Conservation (phyloP, 148 eudicot genomes). For the Amaranthus cruentus region DNA sequence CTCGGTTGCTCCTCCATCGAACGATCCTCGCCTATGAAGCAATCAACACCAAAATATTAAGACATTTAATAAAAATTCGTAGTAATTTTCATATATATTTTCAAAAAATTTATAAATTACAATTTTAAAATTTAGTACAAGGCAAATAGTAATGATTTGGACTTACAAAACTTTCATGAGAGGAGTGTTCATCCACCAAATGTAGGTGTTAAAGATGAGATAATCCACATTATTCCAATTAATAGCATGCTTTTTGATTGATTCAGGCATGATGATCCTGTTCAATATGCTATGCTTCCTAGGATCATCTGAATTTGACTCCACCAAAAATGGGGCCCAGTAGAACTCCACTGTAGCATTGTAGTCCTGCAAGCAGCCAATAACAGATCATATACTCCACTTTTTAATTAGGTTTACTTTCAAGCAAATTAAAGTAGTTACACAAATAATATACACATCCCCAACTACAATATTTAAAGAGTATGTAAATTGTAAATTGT, state of each 20-base stretch:
- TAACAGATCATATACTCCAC: not conserved
- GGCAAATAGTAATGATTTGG: not conserved
- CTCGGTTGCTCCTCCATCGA: slow-evolving; percentile 66
- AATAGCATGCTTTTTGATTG: slow-evolving; percentile 63
- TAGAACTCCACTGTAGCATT: slow-evolving; percentile 94
- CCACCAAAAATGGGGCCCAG: slow-evolving; percentile 98
- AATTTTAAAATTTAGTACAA: not conserved
- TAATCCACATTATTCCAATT: slow-evolving; percentile 84
- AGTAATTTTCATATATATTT: not conserved
- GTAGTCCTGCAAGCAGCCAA: slow-evolving; percentile 54
- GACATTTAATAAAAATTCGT: not conserved
- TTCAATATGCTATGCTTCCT: slow-evolving; percentile 71
- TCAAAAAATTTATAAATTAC: not conserved
- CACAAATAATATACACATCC: not conserved
- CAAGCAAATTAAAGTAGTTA: slow-evolving; percentile 13
- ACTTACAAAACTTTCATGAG: slow-evolving; percentile 87
- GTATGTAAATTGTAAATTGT: too few species aligned
- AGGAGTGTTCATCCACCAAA: slow-evolving; percentile 98
- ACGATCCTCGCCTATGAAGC: slow-evolving; percentile 66
- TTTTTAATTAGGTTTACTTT: slow-evolving; percentile 7
- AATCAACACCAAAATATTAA: not conserved
- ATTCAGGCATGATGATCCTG: slow-evolving; percentile 83
- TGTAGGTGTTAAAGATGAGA: slow-evolving; percentile 84
- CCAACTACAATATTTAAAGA: not conserved
- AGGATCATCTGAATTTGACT: slow-evolving; percentile 95